Evolutionary conservation across 306 rosid genomes (phyloP), one percentile per base, ranked within the genome.

Genomic region (Gastrolobium villosum): DNA sequence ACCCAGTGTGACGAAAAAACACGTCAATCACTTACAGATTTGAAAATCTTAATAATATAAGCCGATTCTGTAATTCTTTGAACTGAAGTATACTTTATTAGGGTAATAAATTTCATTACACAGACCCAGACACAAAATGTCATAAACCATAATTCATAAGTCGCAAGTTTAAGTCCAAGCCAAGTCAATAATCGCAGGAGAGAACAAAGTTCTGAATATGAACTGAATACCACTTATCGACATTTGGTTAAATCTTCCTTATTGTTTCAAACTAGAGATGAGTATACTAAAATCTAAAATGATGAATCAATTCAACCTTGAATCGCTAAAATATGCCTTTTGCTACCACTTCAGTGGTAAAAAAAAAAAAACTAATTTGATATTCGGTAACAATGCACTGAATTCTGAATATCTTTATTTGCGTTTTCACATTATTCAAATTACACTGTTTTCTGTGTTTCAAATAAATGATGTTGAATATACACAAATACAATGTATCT

Each of bases 401-500:
- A 72, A 41, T 32, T 41, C 70, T 4, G 7, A 44, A 55, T 65
- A 44, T 65, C 70, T 35, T 49, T n/a, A 66, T 26, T 39, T 35
- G 48, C 46, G 46, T 14, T 39, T 32, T 15, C 37, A 49, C 9
- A n/a, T 45, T n/a, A 82, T 60, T 52, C 36, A 68, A 52, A 69
- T 34, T 43, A 60, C 43, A 46, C 28, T 6, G 31, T 56, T 57
- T 44, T 44, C 14, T 34, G 35, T 41, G 35, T 26, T 78, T 53
- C 54, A 67, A 67, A 67, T 32, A 41, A 74, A 74, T 57, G 1
- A 68, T n/a, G 15, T 9, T 13, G 43, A 31, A 53, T 35, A 43
- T 65, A 75, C 68, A 61, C 31, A 67, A 11, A 57, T 43, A 72
- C 36, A 71, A 77, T 20, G 26, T 20, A 20, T 20, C 26, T 20